These are phyloP conservation scores for Sordariomycetes sp. DNA, from an alignment of 2,329 filamentous ascomycete species.

Conservation along the genomic window DNA sequence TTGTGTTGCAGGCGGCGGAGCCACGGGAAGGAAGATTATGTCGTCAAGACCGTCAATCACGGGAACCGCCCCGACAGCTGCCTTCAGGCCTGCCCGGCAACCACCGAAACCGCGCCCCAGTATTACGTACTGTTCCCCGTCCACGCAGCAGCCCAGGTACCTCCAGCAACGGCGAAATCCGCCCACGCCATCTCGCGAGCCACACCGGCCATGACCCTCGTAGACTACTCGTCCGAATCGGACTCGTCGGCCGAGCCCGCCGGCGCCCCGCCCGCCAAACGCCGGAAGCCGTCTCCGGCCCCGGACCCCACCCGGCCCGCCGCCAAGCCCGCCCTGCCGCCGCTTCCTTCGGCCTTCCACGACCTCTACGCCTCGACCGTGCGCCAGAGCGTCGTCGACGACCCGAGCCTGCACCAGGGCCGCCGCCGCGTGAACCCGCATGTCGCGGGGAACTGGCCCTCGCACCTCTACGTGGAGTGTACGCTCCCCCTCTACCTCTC, in stretches of 20 bases:
- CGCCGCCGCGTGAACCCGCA: constrained; percentile 76
- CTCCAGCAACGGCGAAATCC: not conserved
- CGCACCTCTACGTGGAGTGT: constrained; percentile 91
- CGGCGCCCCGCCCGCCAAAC: not conserved
- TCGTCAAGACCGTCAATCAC: too few relatives aligned
- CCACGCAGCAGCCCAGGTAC: not conserved
- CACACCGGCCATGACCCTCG: not conserved
- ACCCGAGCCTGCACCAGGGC: constrained; percentile 76
- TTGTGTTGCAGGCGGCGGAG: too few relatives aligned
- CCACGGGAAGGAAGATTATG: too few relatives aligned
- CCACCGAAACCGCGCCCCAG: too few relatives aligned
- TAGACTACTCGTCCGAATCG: not conserved
- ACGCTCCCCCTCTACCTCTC: not conserved
- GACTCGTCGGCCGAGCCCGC: not conserved
- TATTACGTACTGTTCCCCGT: too few relatives aligned
- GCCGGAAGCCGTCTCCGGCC: not conserved
- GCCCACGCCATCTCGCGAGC: not conserved
- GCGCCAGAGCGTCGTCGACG: constrained; percentile 67
- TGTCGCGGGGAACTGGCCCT: constrained; percentile 82
- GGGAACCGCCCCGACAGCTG: too few relatives aligned
- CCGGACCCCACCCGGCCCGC: not conserved
- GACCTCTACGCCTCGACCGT: constrained; percentile 81
- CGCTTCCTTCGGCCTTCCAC: constrained; percentile 71
- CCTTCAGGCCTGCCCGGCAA: too few relatives aligned
- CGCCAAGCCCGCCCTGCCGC: constrained; percentile 33